Evolutionary conservation across 164 flowering plant species (phyloP), one percentile per base, ranked within the genome.

Genomic region (Magnolia officinalis): DNA sequence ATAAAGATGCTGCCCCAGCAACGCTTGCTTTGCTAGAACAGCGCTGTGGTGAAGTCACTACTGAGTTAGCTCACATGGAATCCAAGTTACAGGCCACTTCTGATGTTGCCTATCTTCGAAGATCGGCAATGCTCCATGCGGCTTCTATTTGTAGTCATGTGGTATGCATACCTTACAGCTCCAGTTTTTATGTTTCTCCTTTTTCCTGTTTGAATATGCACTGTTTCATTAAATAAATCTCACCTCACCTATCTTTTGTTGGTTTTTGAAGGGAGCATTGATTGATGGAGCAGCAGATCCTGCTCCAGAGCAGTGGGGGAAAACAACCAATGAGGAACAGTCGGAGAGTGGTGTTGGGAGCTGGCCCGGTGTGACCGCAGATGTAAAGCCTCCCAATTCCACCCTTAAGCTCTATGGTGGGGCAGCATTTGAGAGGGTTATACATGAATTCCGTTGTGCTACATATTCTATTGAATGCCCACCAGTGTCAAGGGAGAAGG

Each of bases 211-310:
- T 58, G 20, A 64, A 21, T 58, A 19, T 8, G 61, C 61, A 55
- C 61, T 37, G 51, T 8, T 73, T 59, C 20, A 21, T 20, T 14
- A 13, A 31, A 31, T 9, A 9, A 23, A 67, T 26, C 24, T 67
- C 4, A 19, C 14, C 14, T 37, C 1, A 45, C 18, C 63, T 51
- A 10, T 16, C 26, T 9, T 64, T 16, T 51, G 59, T 80, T 74
- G 64, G 50, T 83, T 75, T 21, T 26, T 78, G 71, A 78, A 93
- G 99, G 96, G 89, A 70, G 81, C 90, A 71, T 76, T 96, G 81
- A 87, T 96, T 78, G 96, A 92, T 82, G 99, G 99, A 84, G 97
- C 98, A 59, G 98, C 98, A 75, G 98, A 96, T 80, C 99, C 99
- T 76, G 88, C 91, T 55, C 99, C 98, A 20, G 97, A 92, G 85